Conservation (phyloP, 2,329 filamentous ascomycete species). For the Fusarium anthophilum region DNA sequence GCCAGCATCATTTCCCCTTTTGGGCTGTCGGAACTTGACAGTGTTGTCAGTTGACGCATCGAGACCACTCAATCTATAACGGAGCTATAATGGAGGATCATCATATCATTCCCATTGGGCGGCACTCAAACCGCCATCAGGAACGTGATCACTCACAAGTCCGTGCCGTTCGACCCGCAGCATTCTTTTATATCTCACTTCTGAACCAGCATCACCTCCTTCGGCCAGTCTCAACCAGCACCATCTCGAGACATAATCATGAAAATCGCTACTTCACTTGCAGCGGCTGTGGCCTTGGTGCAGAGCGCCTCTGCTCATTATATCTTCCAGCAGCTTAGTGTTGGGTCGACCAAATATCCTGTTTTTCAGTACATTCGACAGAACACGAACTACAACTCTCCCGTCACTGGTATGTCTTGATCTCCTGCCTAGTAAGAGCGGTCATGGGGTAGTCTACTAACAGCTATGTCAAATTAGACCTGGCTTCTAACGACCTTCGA, state of each 20-base stretch:
- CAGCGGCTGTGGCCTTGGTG: background rate
- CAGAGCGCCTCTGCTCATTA: conserved; percentile 8
- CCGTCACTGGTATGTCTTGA: background rate
- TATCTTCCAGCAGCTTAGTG: conserved; percentile 6
- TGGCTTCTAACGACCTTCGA: conserved; percentile 1
- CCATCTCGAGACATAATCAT: background rate
- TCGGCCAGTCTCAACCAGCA: background rate
- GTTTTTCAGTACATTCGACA: conserved; percentile 11
- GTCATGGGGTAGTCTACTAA: background rate
- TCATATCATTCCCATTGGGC: background rate
- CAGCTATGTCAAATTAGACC: fast-evolving
- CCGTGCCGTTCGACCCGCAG: background rate
- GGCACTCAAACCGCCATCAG: fast-evolving
- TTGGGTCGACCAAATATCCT: background rate
- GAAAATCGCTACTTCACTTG: background rate
- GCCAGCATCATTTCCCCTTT: background rate
- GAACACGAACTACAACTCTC: conserved; percentile 18
- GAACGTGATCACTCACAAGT: background rate
- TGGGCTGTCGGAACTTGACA: background rate
- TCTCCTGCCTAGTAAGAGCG: background rate
- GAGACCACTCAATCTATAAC: background rate
- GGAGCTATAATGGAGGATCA: background rate
- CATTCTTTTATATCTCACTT: background rate
- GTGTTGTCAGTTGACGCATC: background rate
- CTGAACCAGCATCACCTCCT: background rate